Percentiles rank a stretch among this genome's conserved stretches.
Conservation (phyloP, 2,329 filamentous ascomycete genomes). For the Rutstroemia sydowiana region DNA sequence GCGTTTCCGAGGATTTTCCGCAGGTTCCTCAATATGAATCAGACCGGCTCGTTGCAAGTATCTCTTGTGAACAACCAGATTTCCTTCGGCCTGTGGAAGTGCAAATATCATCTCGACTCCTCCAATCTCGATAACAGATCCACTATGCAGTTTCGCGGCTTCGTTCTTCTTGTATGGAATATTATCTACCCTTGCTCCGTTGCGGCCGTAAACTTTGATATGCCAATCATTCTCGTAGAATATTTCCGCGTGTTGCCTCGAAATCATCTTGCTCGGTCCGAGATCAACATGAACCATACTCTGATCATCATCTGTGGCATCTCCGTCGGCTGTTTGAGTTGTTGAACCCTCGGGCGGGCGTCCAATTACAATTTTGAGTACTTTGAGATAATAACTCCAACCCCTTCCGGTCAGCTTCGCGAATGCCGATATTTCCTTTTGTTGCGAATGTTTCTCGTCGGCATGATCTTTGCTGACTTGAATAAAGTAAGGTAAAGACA, state of each 20-base stretch:
- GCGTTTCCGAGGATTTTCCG: neutral
- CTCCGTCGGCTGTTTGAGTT: constrained; percentile 20
- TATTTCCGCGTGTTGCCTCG: constrained; percentile 68
- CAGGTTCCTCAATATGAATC: constrained; percentile 25
- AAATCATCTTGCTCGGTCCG: constrained; percentile 75
- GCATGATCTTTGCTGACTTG: constrained; percentile 56
- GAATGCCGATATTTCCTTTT: constrained; percentile 58
- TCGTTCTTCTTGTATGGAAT: constrained; percentile 57
- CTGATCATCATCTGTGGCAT: constrained; percentile 29
- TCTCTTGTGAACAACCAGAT: constrained; percentile 58
- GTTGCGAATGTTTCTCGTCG: constrained; percentile 55
- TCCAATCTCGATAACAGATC: constrained; percentile 84
- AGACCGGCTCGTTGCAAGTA: constrained; percentile 64
- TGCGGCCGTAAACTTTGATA: constrained; percentile 81
- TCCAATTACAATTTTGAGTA: constrained; percentile 69
- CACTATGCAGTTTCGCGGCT: constrained; percentile 64
- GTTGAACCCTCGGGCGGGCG: constrained; percentile 50
- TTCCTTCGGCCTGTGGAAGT: constrained; percentile 64
- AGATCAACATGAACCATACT: constrained; percentile 72
- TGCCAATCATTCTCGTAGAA: constrained; percentile 74
- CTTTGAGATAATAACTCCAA: constrained; percentile 79
- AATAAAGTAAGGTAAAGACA: constrained; percentile 35
- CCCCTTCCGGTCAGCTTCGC: constrained; percentile 75
- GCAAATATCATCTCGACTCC: constrained; percentile 99
- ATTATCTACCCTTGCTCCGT: constrained; percentile 82